Evolutionary conservation across 1,284 basidiomycete species (phyloP).

Genomic region (Flammula alnicola): DNA sequence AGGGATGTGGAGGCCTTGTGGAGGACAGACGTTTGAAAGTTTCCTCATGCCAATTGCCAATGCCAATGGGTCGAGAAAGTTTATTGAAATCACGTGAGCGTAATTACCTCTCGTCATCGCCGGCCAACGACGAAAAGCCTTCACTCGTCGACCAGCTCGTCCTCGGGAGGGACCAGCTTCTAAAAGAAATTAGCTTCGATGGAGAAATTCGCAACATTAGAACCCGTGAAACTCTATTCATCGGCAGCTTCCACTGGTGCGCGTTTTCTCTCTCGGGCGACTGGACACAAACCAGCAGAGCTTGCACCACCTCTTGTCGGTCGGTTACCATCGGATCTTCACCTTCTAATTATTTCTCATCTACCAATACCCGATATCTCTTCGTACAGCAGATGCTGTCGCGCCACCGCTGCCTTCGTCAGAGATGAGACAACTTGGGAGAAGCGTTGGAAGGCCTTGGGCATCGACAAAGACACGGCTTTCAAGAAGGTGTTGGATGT

Average conservation of each 20-base stretch:
- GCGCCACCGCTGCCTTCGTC: conserved; percentile 67
- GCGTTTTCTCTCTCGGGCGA: conserved; percentile 28
- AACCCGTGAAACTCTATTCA: conserved; percentile 73
- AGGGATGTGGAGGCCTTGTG: too few species aligned
- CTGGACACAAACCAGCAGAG: conserved; percentile 20
- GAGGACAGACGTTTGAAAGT: too few species aligned
- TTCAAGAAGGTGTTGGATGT: conserved; percentile 61
- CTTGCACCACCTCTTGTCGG: conserved; percentile 62
- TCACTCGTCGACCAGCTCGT: too few species aligned
- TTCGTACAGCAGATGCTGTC: conserved; percentile 69
- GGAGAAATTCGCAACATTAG: conserved; percentile 80
- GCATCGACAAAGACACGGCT: conserved; percentile 44
- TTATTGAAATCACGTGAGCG: too few species aligned
- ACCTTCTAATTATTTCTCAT: conserved; percentile 72
- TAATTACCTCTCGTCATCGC: too few species aligned
- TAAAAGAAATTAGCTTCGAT: conserved; percentile 40
- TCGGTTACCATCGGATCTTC: conserved; percentile 76
- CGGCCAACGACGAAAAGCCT: too few species aligned
- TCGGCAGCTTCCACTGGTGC: conserved; percentile 34
- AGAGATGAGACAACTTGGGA: conserved; percentile 81
- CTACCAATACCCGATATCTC: conserved; percentile 82
- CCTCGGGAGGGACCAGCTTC: too few species aligned
- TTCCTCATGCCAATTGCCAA: too few species aligned
- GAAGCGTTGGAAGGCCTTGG: conserved; percentile 66
- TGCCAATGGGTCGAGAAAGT: too few species aligned